These are phyloP conservation scores for Penicillium sp. DNA, from an alignment of 2,329 filamentous ascomycete species.

Conservation along the genomic window DNA sequence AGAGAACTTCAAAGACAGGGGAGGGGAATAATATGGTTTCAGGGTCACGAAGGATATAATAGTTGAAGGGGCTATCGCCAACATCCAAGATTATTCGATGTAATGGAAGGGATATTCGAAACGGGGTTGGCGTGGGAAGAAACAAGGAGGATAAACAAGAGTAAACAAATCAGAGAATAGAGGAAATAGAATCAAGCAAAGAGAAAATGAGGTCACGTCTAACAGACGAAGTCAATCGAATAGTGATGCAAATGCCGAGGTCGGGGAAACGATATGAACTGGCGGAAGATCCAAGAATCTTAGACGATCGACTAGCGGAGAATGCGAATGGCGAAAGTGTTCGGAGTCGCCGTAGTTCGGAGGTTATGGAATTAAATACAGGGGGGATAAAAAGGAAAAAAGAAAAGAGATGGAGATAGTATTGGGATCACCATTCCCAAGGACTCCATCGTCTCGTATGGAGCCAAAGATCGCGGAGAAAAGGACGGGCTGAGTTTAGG, in stretches of 20 bases:
- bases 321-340: not conserved
- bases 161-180: slow-evolving; percentile 4
- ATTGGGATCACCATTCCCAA: slow-evolving; percentile 22
- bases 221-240: slow-evolving; percentile 10
- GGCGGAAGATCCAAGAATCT: slow-evolving; percentile 20
- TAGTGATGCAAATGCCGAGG: slow-evolving; percentile 21
- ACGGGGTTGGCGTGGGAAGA: not conserved
- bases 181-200: slow-evolving; percentile 1
- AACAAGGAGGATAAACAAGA: slow-evolving; percentile 3
- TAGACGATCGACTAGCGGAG: slow-evolving; percentile 4
- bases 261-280: slow-evolving; percentile 11
- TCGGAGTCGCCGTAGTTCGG: not conserved
- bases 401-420: slow-evolving; percentile 5
- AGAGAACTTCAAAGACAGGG: not conserved
- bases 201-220: slow-evolving; percentile 2
- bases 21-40: not conserved
- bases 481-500: slow-evolving; percentile 23
- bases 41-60: not conserved
- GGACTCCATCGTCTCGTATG: slow-evolving; percentile 22
- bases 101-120: slow-evolving; percentile 1
- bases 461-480: slow-evolving; percentile 25
- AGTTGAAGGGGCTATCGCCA: not conserved
- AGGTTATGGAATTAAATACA: not conserved
- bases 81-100: not conserved
- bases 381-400: not conserved